phyloP scores from a whole-genome alignment of 1,284 basidiomycete species.

The Sporisorium reilianum region DNA sequence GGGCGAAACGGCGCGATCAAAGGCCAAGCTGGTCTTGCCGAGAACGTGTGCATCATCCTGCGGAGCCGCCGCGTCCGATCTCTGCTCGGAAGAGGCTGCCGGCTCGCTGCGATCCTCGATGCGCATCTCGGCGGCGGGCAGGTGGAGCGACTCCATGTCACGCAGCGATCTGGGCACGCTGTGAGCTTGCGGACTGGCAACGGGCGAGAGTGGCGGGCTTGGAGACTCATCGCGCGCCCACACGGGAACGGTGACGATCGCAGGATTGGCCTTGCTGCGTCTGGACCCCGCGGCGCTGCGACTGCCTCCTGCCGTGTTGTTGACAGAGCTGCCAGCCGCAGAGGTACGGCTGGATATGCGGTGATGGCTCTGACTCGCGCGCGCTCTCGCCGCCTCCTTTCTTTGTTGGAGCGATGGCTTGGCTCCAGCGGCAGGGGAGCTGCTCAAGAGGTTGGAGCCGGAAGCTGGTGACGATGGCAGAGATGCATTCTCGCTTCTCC shows the following conservation, averaged over 20 bases:
- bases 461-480: conserved; percentile 29
- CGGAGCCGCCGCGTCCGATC: conserved; percentile 9
- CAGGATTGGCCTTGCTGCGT: conserved; percentile 39
- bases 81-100: conserved; percentile 19
- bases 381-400: conserved; percentile 18
- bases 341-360: conserved; percentile 28
- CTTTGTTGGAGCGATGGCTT: conserved; percentile 10
- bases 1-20: conserved; percentile 25
- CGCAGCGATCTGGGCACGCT: conserved; percentile 22
- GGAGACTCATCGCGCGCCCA: conserved; percentile 57
- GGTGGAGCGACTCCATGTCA: conserved; percentile 25
- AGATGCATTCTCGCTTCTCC: conserved; percentile 31
- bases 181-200: conserved; percentile 34
- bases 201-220: conserved; percentile 39
- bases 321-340: conserved; percentile 31
- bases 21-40: conserved; percentile 15
- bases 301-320: conserved; percentile 14
- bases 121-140: conserved; percentile 27
- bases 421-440: conserved; percentile 11
- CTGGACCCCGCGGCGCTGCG: conserved; percentile 14
- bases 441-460: conserved; percentile 6
- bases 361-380: conserved; percentile 22
- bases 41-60: conserved; percentile 16
- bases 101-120: conserved; percentile 18
- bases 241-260: conserved; percentile 44